A percentile compares a stretch with the other conserved stretches of the same genome.
phyloP scores from a whole-genome alignment of 1,284 basidiomycete species.

The Cutaneotrichosporon cavernicola region DNA sequence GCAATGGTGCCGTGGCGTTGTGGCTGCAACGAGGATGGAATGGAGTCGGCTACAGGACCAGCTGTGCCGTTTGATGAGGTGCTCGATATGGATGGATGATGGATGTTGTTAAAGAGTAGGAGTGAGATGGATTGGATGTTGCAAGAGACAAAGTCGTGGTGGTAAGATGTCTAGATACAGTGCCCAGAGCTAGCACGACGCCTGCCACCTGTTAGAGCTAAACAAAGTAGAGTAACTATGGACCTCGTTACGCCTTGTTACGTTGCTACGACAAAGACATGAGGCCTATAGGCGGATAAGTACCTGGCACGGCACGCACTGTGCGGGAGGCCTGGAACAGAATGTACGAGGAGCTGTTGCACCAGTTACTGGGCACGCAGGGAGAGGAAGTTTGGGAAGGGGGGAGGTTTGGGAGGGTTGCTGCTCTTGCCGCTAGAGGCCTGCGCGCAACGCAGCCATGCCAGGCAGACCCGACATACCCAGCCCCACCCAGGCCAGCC shows the following conservation, averaged over 20 bases:
- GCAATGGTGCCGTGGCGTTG: constrained; percentile 1
- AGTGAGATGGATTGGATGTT: no score
- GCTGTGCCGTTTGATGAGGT: neutral
- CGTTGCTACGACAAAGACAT: neutral
- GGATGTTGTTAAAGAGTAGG: neutral
- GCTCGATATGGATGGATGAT: neutral
- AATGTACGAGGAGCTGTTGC: neutral
- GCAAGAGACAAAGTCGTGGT: no score
- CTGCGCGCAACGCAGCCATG: no score
- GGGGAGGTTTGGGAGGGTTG: no score
- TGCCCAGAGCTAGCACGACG: neutral
- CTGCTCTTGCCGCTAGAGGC: no score
- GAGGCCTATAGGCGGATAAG: neutral
- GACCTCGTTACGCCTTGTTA: neutral
- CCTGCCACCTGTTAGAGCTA: neutral
- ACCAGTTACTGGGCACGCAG: neutral
- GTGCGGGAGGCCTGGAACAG: neutral
- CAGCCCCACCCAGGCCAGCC: neutral
- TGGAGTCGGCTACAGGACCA: neutral
- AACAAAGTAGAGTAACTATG: neutral
- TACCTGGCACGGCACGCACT: neutral
- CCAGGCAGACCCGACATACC: no score
- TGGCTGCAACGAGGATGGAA: neutral
- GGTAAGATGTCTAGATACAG: neutral
- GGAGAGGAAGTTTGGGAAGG: no score